Conservation (phyloP, 805 yeast genomes). For the Barnettozyma californica region DNA sequence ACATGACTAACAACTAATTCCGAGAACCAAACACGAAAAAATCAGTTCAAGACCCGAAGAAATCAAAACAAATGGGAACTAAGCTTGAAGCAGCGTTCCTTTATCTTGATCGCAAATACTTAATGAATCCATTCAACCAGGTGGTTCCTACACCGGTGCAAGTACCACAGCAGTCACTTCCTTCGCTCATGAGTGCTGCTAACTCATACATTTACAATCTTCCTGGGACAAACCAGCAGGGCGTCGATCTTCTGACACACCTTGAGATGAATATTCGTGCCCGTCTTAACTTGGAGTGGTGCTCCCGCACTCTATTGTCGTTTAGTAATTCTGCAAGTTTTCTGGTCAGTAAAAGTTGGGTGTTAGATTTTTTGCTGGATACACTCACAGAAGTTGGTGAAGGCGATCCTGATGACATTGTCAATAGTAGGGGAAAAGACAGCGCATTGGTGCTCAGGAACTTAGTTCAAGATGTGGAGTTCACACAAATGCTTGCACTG, state of each 20-base stretch:
- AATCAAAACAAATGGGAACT: not conserved
- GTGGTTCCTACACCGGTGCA: slow-evolving; percentile 13
- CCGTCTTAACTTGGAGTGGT: slow-evolving; percentile 23
- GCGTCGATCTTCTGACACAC: slow-evolving; percentile 23
- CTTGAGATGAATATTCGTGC: slow-evolving; percentile 21
- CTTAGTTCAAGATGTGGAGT: slow-evolving; percentile 73
- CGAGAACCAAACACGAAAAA: not conserved
- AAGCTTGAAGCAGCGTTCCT: not conserved
- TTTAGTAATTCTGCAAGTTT: slow-evolving; percentile 21
- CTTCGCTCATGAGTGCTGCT: not conserved
- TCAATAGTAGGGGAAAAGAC: slow-evolving; percentile 15
- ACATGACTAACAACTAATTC: not conserved
- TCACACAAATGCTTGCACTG: slow-evolving; percentile 71
- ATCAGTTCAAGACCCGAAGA: not conserved
- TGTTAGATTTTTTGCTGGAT: slow-evolving; percentile 19
- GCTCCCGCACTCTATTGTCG: slow-evolving; percentile 18
- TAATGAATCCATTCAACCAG: slow-evolving; percentile 7
- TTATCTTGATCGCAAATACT: not conserved
- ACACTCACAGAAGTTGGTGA: slow-evolving; percentile 9
- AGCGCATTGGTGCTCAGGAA: slow-evolving; percentile 62
- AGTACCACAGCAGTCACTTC: slow-evolving; percentile 9
- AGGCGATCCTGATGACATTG: not conserved
- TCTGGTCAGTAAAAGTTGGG: slow-evolving; percentile 20
- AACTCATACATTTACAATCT: slow-evolving; percentile 10
- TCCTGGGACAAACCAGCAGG: slow-evolving; percentile 19